Base-by-base conservation (phyloP, 2,329 filamentous ascomycete species). In the Alternaria angustiovoidea region DNA sequence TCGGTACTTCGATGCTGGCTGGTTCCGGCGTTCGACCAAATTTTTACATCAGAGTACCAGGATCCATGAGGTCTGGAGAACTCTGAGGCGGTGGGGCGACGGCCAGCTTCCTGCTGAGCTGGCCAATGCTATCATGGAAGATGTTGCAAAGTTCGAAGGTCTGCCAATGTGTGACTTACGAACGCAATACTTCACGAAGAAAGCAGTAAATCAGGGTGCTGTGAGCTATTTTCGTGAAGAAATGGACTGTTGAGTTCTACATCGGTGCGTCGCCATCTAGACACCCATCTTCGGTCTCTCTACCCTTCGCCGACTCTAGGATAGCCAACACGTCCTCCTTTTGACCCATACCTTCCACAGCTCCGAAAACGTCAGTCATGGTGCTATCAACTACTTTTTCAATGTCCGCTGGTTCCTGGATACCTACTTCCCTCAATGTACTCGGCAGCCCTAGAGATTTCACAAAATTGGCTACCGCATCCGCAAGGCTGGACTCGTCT, bases 341-440 rank as follows among this genome's bases (percentile, higher is more conserved):
- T 22, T 26, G 51, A 8, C 41, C 52, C 18, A 62, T 47, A 34
- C 49, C 44, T 12, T 57, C 49, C 44, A 54, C 54, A 30, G 55
- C 55, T 16, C 55, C 54, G 16, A 62, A 66, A 5, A 67, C 59
- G 54, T 71, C 70, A 22, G 68, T 72, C 62, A 73, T 28, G 1
- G 67, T 72, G 39, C 61, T 54, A 36, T 73, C 65, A 20, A 67
- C 70, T 30, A 74, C 63, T 59, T 61, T 64, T 5, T 70, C 54
- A 3, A 73, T 54, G 8, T 59, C 56, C 20, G 60, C 54, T 26
- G 72, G 59, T 6, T 65, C 61, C 16, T 55, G 59, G 18, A 74
- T 54, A 6, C 64, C 69, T 0, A 67, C 68, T 22, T 70, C 64
- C 5, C 43, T 62, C 42, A 74, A 60, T 34, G 59, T 67, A 18